Conservation (phyloP, 2,329 filamentous ascomycete species). For the Ophidiomyces ophidiicola region DNA sequence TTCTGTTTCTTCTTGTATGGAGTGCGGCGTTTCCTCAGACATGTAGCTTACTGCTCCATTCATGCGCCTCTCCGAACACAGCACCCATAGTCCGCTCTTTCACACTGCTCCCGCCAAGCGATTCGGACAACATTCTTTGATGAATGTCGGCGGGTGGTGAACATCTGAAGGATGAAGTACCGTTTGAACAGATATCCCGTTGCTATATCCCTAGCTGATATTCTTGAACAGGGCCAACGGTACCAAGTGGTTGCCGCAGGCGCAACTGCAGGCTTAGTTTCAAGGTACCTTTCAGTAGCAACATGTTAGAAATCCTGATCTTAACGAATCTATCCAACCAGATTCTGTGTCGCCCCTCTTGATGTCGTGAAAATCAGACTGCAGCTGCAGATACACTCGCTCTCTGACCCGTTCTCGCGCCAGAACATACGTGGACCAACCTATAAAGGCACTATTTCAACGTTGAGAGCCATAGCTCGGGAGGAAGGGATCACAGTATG, state of each 20-base stretch:
- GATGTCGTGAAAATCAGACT: conserved; percentile 97
- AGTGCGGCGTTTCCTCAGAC: no score
- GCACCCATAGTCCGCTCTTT: background rate
- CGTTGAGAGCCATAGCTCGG: conserved; percentile 60
- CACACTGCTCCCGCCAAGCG: background rate
- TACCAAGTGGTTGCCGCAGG: conserved; percentile 54
- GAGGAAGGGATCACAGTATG: conserved; percentile 65
- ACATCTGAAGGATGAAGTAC: conserved; percentile 58
- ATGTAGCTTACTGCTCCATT: no score
- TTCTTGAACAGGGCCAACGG: conserved; percentile 46
- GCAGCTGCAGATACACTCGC: conserved; percentile 79
- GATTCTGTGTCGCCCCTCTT: conserved; percentile 86
- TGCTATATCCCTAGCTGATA: conserved; percentile 4
- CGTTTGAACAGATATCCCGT: no score
- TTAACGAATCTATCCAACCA: conserved; percentile 24
- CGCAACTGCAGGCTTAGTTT: conserved; percentile 69
- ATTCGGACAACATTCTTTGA: conserved; percentile 16
- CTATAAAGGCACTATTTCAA: conserved; percentile 63
- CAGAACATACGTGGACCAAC: conserved; percentile 35
- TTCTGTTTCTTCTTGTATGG: no score
- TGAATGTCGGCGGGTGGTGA: conserved; percentile 53
- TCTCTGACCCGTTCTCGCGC: conserved; percentile 58
- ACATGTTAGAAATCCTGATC: background rate
- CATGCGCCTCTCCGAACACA: no score
- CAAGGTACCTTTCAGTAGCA: conserved; percentile 46